A percentile compares a stretch with the other conserved stretches of the same genome.
These are phyloP conservation scores for Hortiboletus campestris DNA, from an alignment of 768 basidiomycete genomes.

Conservation along the genomic window DNA sequence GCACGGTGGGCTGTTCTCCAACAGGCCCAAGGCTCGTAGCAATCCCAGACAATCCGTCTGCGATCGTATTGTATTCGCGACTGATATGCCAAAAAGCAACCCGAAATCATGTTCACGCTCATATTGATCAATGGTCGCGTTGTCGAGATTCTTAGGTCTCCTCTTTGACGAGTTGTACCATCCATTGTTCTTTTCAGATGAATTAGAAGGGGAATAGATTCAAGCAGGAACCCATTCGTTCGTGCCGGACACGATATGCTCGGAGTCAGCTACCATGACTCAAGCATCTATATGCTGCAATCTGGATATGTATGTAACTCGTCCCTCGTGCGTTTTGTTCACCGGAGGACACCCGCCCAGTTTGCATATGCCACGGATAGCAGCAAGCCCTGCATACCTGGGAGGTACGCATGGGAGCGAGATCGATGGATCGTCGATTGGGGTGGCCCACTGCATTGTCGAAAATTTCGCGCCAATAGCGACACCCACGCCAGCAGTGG, in stretches of 20 bases:
- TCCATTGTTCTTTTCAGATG: not conserved
- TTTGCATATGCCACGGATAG: not conserved
- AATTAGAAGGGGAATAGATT: not conserved
- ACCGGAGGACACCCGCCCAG: not conserved
- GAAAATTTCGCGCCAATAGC: conserved; percentile 12
- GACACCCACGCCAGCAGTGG: conserved; percentile 26
- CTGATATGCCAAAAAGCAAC: conserved; percentile 1
- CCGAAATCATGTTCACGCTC: not conserved
- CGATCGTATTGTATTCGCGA: not conserved
- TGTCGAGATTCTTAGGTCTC: conserved; percentile 2
- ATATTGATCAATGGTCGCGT: not conserved
- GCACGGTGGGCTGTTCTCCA: no score
- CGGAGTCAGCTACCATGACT: not conserved
- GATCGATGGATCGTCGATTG: conserved; percentile 23
- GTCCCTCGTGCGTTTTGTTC: not conserved
- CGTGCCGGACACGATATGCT: no score
- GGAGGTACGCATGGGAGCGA: conserved; percentile 16
- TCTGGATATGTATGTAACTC: not conserved
- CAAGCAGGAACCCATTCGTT: conserved; percentile 1
- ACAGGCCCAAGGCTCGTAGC: no score
- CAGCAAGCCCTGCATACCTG: conserved; percentile 4
- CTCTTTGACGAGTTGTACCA: not conserved
- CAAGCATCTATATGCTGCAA: not conserved
- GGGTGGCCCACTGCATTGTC: conserved; percentile 15
- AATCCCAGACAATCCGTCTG: not conserved